Conservation (phyloP, 2,329 filamentous ascomycete species). For the Berkeleyomyces basicola region DNA sequence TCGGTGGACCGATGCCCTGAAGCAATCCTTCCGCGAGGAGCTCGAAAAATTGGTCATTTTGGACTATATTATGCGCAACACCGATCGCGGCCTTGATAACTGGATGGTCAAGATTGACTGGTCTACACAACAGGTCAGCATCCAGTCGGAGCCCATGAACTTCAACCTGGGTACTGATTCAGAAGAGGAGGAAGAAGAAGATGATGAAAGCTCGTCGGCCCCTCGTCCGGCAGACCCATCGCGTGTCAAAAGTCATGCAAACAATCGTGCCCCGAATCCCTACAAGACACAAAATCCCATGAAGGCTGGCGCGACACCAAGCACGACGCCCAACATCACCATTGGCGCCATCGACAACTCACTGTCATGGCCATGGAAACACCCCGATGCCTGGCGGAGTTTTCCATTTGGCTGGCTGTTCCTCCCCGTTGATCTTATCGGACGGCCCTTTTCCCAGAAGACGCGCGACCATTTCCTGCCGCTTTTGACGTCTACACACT, state of each 20-base stretch:
- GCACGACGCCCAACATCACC: conserved; percentile 42
- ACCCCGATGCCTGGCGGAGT: conserved; percentile 78
- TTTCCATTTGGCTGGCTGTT: conserved; percentile 99
- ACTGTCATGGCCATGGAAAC: conserved; percentile 97
- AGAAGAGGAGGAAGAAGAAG: conserved; percentile 24
- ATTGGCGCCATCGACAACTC: conserved; percentile 96
- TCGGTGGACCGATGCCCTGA: conserved; percentile 73
- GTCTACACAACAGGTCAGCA: conserved; percentile 64
- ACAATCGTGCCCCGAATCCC: conserved; percentile 36
- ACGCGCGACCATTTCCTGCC: conserved; percentile 93
- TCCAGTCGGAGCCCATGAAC: conserved; percentile 63
- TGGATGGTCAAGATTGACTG: conserved; percentile 99
- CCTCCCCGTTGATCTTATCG: conserved; percentile 87
- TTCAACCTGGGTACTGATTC: conserved; percentile 42
- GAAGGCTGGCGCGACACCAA: conserved; percentile 42
- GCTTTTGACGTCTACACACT: conserved; percentile 78
- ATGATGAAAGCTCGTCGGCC: conserved; percentile 20
- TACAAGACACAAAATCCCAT: conserved; percentile 74
- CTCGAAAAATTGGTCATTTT: conserved; percentile 93
- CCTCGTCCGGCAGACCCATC: conserved; percentile 37
- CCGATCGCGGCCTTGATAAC: conserved; percentile 88
- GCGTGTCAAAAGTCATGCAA: conserved; percentile 25
- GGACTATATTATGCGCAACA: conserved; percentile 99
- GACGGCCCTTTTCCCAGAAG: conserved; percentile 85
- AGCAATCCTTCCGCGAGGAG: conserved; percentile 86